Evolutionary conservation across 768 basidiomycete species (phyloP).

Genomic region (Lepiota brunneoincarnata): DNA sequence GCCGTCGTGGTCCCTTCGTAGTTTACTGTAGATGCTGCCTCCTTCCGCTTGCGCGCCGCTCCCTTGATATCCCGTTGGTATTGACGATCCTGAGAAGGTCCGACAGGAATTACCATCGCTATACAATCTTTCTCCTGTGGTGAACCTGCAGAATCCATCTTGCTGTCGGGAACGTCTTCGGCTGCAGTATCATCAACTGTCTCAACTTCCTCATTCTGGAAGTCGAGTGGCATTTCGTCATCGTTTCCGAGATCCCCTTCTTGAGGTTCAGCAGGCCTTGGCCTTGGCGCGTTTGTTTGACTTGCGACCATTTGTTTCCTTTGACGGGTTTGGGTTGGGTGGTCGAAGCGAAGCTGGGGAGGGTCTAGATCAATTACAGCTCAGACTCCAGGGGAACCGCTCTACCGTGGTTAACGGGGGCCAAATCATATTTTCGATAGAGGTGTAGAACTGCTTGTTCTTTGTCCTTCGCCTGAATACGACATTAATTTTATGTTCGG

Average conservation of each 20-base stretch:
- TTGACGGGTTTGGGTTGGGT: conserved; percentile 37
- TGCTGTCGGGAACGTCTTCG: neutral
- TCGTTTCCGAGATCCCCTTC: conserved; percentile 7
- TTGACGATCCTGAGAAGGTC: too few relatives aligned
- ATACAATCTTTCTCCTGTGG: too few relatives aligned
- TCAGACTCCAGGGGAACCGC: conserved; percentile 6
- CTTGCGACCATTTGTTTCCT: conserved; percentile 43
- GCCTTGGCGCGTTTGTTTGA: conserved; percentile 32
- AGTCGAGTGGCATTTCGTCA: conserved; percentile 1
- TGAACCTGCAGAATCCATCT: too few relatives aligned
- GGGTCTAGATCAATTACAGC: neutral
- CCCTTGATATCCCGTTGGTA: too few relatives aligned
- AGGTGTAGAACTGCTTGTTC: conserved; percentile 91
- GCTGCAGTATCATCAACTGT: neutral
- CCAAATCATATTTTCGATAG: conserved; percentile 71
- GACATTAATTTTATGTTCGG: neutral
- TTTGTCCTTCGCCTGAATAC: conserved; percentile 71
- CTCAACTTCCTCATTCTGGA: conserved; percentile 7
- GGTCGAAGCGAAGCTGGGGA: conserved; percentile 41
- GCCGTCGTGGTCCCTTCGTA: too few relatives aligned
- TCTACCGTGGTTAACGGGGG: conserved; percentile 59
- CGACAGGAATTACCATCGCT: too few relatives aligned
- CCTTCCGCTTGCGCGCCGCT: too few relatives aligned
- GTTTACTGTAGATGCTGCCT: too few relatives aligned
- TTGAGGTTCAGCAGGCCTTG: conserved; percentile 9